Evolutionary conservation across 371 early-diverging fungal genomes (phyloP), one percentile per base, ranked within the genome.

Genomic region (Mortierella sp.): DNA sequence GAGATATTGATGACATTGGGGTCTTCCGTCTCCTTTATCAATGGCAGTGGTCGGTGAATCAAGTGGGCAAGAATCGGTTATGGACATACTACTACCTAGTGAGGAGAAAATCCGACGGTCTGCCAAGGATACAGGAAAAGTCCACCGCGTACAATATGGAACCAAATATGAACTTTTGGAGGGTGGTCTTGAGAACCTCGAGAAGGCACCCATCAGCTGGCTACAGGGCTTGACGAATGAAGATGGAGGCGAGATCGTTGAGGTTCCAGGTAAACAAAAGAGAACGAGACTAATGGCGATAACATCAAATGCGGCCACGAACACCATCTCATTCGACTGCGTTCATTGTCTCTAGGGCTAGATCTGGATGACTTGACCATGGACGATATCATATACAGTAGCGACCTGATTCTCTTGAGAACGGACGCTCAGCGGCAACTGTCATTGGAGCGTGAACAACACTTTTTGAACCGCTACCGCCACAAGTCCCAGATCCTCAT

Each of bases 331-430:
- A 19, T 31, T 52, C 18, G 21, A 21, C 12, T 24, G 7, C 38
- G 41, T 6, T 41, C 13, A 26, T 18, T 19, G 6, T 8, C 2
- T 41, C n/a, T 39, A 76, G 78, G 67, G 10, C 47, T 69, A 54
- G 78, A 76, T 59, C 19, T 76, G 60, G 78, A 76, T 48, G 70
- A 66, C 18, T 47, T 76, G 65, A 51, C 63, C 39, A 70, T 76
- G 78, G 78, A 76, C 54, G 78, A 76, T 41, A 76, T 76, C 62
- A 53, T 76, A 23, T 70, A 66, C 60, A 76, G 63, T 52, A 76
- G 78, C 21, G 78, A 76, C 52, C 27, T 76, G 59, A 54, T 76
- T 24, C 31, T 76, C 14, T 58, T 76, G 21, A 54, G 78, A 13
- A 76, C 78, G 1, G 70, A 76, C 13, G 69, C 70, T 2, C 66